A percentile compares a stretch with the other conserved stretches of the same genome.
phyloP scores from a whole-genome alignment of 352 stramenopile genomes.

The Phytophthora cryptogea region DNA sequence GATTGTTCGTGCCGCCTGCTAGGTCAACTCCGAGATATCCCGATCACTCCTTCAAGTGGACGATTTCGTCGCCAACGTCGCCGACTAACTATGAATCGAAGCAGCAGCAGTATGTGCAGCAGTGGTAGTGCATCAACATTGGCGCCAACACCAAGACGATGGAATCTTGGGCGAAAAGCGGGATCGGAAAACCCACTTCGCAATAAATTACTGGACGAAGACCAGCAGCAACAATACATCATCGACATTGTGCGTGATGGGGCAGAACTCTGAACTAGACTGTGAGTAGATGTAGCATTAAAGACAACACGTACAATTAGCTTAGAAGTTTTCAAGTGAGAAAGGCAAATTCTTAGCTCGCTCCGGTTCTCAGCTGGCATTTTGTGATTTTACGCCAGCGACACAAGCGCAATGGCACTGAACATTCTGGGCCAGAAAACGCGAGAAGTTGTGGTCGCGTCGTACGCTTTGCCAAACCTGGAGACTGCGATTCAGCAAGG shows the following conservation, averaged over 20 bases:
- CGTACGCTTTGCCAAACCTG: conserved; percentile 65
- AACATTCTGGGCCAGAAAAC: conserved; percentile 40
- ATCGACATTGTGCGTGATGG: conserved; percentile 11
- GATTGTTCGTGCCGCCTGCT: conserved; percentile 17
- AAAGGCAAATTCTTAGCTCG: conserved; percentile 24
- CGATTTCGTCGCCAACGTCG: conserved; percentile 7
- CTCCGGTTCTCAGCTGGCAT: conserved; percentile 3
- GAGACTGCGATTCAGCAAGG: conserved; percentile 70
- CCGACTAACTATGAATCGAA: conserved; percentile 5
- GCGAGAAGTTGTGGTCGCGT: conserved; percentile 52
- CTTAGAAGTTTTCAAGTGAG: conserved; percentile 7
- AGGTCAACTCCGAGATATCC: conserved; percentile 12
- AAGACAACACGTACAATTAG: neutral
- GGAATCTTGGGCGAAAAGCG: conserved; percentile 15
- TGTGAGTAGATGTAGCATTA: neutral
- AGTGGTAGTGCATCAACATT: conserved; percentile 6
- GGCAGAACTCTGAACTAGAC: conserved; percentile 2
- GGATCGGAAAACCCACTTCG: conserved; percentile 10
- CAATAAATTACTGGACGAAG: conserved; percentile 21
- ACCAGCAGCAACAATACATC: conserved; percentile 4
- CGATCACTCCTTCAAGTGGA: conserved; percentile 11
- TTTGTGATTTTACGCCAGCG: conserved; percentile 17
- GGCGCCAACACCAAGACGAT: conserved; percentile 11
- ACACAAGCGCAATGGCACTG: conserved; percentile 26
- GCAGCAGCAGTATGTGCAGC: conserved; percentile 20